Evolutionary conservation across 2,329 filamentous ascomycete genomes (phyloP).

Genomic region (Venturia asperata): DNA sequence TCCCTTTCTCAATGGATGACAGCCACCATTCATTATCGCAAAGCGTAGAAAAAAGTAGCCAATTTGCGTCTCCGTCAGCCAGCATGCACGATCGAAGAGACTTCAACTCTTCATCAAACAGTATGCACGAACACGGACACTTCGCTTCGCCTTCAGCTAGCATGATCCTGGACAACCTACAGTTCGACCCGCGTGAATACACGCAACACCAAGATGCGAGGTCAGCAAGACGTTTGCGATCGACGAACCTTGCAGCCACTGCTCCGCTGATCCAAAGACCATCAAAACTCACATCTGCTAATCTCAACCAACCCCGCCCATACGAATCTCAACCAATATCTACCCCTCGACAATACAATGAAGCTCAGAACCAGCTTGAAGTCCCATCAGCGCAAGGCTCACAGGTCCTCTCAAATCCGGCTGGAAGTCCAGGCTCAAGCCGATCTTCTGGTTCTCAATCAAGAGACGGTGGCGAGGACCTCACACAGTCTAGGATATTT

Average conservation of each 20-base stretch:
- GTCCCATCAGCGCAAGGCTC: neutral
- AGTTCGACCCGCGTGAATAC: constrained; percentile 6
- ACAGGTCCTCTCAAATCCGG: neutral
- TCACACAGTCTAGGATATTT: constrained; percentile 55
- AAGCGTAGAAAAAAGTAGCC: neutral
- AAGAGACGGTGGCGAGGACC: constrained; percentile 38
- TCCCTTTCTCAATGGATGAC: constrained; percentile 14
- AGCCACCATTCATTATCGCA: neutral
- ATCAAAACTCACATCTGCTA: constrained; percentile 3
- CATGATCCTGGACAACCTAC: constrained; percentile 11
- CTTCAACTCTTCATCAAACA: neutral
- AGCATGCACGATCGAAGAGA: neutral
- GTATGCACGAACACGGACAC: neutral
- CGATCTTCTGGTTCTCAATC: constrained; percentile 10
- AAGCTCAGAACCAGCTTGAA: neutral
- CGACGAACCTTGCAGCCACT: neutral
- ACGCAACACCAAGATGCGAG: neutral
- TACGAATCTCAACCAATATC: constrained; percentile 9
- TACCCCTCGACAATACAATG: neutral
- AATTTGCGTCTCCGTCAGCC: neutral
- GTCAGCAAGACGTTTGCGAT: neutral
- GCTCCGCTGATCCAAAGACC: neutral
- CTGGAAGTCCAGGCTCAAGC: constrained; percentile 6
- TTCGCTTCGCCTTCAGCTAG: constrained; percentile 9
- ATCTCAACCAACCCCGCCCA: neutral